Evolutionary conservation across 306 rosid species (phyloP).

Genomic region (Acacia acuminata): DNA sequence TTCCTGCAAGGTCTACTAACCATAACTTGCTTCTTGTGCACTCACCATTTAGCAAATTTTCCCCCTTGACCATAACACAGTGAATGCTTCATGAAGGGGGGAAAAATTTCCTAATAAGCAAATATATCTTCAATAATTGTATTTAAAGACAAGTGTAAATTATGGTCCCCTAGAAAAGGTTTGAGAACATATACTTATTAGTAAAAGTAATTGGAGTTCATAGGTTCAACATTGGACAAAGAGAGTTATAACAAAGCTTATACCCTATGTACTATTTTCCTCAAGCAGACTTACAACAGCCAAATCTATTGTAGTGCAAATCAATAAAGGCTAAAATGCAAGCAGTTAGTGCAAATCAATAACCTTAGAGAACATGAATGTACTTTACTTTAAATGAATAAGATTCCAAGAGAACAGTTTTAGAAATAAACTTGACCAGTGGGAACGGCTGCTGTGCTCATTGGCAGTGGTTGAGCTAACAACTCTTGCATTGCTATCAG

Average conservation of each 20-base stretch:
- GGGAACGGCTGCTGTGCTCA: conserved; percentile 95
- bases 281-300: background rate
- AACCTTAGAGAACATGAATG: background rate
- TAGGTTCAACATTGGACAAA: background rate
- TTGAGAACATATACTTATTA: background rate
- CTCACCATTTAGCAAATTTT: conserved; percentile 84
- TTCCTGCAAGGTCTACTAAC: conserved; percentile 96
- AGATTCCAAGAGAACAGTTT: background rate
- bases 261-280: background rate
- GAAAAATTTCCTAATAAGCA: conserved; percentile 21
- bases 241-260: background rate
- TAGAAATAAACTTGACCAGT: conserved; percentile 58
- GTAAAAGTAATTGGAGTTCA: background rate
- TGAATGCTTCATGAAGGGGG: conserved; percentile 62
- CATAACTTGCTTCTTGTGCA: conserved; percentile 91
- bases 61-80: conserved; percentile 97
- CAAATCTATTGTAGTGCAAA: background rate
- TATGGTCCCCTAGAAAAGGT: background rate
- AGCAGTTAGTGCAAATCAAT: background rate
- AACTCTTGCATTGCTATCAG: conserved; percentile 94
- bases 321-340: background rate
- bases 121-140: conserved; percentile 16
- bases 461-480: conserved; percentile 89
- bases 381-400: background rate
- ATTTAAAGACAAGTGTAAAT: background rate